Percentiles rank a stretch among this genome's conserved stretches.
Conservation (phyloP, 345 rosid species). For the Melaleuca alternifolia region DNA sequence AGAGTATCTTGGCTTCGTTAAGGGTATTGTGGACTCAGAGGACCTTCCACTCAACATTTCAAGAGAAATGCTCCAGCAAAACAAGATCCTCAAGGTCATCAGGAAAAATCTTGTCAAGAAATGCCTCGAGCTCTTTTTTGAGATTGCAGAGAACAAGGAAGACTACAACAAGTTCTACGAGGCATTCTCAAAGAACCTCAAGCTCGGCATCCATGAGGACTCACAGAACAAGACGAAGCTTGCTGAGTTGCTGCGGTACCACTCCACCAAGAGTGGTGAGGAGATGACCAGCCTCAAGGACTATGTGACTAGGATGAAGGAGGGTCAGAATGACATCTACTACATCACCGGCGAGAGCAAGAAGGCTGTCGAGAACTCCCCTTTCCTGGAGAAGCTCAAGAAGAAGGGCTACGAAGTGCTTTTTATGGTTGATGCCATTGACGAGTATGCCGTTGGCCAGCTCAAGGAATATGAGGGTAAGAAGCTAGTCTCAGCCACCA, state of each 20-base stretch:
- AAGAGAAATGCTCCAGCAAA: constrained; percentile 73
- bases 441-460: constrained; percentile 79
- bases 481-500: constrained; percentile 84
- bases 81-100: constrained; percentile 87
- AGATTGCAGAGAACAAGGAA: constrained; percentile 94
- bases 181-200: constrained; percentile 81
- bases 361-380: constrained; percentile 90
- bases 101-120: constrained; percentile 91
- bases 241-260: constrained; percentile 77
- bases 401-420: constrained; percentile 82
- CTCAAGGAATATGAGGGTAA: constrained; percentile 83
- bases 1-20: constrained; percentile 70
- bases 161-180: constrained; percentile 88
- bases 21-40: constrained; percentile 90
- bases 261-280: constrained; percentile 91
- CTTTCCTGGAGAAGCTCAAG: constrained; percentile 89
- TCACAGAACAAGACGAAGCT: constrained; percentile 65
- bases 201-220: constrained; percentile 89
- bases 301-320: constrained; percentile 93
- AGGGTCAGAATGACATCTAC: constrained; percentile 69
- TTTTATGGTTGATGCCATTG: constrained; percentile 82
- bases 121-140: constrained; percentile 78
- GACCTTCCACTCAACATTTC: constrained; percentile 91
- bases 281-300: constrained; percentile 85
- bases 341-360: constrained; percentile 94